Evolutionary conservation across 345 rosid genomes (phyloP).

Genomic region (Toxicodendron radicans): DNA sequence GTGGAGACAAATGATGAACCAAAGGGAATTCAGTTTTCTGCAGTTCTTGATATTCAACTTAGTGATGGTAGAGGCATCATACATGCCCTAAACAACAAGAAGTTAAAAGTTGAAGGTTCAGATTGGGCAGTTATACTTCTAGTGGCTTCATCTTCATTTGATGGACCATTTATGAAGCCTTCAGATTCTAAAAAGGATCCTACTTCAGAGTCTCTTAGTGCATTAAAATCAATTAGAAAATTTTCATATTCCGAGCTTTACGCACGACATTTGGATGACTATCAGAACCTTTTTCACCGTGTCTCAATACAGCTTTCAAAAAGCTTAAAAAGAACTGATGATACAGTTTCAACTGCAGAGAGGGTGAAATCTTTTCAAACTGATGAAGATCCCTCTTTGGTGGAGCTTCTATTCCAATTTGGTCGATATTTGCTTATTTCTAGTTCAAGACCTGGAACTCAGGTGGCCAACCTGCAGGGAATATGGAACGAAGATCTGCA

Average conservation of each 20-base stretch:
- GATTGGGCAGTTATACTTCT: slow-evolving; percentile 75
- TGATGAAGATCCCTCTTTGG: slow-evolving; percentile 84
- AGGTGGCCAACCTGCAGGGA: slow-evolving; percentile 90
- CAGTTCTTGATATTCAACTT: slow-evolving; percentile 63
- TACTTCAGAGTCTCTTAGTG: slow-evolving; percentile 39
- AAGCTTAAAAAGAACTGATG: slow-evolving; percentile 25
- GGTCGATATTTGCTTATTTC: slow-evolving; percentile 89
- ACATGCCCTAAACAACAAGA: slow-evolving; percentile 49
- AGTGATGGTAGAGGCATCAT: slow-evolving; percentile 55
- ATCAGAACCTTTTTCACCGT: slow-evolving; percentile 74
- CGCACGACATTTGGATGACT: slow-evolving; percentile 65
- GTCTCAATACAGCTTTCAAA: slow-evolving; percentile 65
- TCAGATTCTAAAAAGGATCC: slow-evolving; percentile 69
- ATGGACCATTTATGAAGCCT: slow-evolving; percentile 76
- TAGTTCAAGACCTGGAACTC: slow-evolving; percentile 89
- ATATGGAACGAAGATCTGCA: slow-evolving; percentile 83
- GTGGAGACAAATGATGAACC: slow-evolving; percentile 37
- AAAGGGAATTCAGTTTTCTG: slow-evolving; percentile 66
- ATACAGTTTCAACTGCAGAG: slow-evolving; percentile 56
- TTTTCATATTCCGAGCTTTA: slow-evolving; percentile 66
- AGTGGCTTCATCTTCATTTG: slow-evolving; percentile 74
- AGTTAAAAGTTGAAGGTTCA: slow-evolving; percentile 66
- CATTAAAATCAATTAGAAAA: slow-evolving; percentile 43
- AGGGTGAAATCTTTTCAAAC: slow-evolving; percentile 69
- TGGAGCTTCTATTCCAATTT: slow-evolving; percentile 80